Evolutionary conservation across 768 basidiomycete genomes (phyloP).

Genomic region (Chalciporus chontae): DNA sequence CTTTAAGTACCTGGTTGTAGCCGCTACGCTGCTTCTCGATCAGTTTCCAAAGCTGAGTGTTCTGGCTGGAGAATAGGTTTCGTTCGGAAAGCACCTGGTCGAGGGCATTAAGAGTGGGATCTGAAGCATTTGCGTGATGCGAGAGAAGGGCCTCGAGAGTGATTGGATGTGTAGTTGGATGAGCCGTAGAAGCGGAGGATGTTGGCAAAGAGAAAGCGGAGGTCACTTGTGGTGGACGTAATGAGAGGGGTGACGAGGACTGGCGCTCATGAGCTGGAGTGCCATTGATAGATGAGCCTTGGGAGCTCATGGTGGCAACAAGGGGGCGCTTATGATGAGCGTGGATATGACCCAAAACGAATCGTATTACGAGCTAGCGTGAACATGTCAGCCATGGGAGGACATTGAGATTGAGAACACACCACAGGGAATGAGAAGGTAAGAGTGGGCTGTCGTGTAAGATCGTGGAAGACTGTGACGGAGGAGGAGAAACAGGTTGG

Average conservation of each 20-base stretch:
- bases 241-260: slow-evolving; percentile 29
- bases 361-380: background rate
- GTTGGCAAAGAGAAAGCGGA: slow-evolving; percentile 25
- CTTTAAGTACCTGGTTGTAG: slow-evolving; percentile 78
- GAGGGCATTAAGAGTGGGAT: slow-evolving; percentile 59
- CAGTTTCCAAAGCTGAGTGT: slow-evolving; percentile 90
- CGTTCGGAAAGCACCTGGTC: slow-evolving; percentile 78
- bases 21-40: slow-evolving; percentile 87
- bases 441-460: background rate
- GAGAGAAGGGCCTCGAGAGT: slow-evolving; percentile 54
- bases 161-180: slow-evolving; percentile 33
- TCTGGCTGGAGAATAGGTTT: slow-evolving; percentile 77
- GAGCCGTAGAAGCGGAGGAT: slow-evolving; percentile 27
- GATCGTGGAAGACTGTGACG: background rate
- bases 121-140: slow-evolving; percentile 47
- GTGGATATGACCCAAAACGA: background rate
- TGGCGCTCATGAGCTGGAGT: slow-evolving; percentile 23
- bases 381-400: background rate
- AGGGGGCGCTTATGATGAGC: background rate
- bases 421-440: background rate
- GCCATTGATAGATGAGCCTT: slow-evolving; percentile 13
- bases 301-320: slow-evolving; percentile 15
- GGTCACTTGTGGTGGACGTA: slow-evolving; percentile 31
- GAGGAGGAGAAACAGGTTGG: background rate
- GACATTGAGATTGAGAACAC: background rate